phyloP scores from a whole-genome alignment of 73 alveolate species.

The Tetrahymena malaccensis region DNA sequence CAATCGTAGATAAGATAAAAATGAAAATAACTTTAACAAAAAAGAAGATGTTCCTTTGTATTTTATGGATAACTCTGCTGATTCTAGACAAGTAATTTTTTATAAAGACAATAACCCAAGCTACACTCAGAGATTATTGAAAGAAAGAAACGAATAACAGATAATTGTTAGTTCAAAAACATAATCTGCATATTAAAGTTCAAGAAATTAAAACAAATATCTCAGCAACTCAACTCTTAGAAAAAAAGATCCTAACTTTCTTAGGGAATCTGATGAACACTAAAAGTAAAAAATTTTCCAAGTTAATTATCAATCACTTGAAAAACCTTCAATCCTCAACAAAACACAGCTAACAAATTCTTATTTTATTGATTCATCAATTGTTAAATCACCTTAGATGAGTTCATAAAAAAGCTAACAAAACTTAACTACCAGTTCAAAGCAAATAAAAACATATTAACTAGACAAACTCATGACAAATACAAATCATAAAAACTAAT shows the following conservation, averaged over 20 bases:
- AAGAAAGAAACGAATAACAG: not conserved
- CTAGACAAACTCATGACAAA: not conserved
- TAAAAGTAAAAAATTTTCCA: not conserved
- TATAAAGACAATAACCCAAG: not conserved
- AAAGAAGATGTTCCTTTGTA: not conserved
- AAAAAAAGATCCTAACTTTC: not conserved
- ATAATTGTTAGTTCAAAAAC: not conserved
- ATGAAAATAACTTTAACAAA: not conserved
- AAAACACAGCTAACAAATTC: not conserved
- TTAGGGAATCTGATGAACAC: not conserved
- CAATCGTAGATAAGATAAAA: not conserved
- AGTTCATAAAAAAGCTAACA: not conserved
- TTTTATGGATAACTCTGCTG: not conserved
- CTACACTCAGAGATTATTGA: not conserved
- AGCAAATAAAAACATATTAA: not conserved
- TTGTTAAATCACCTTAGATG: not conserved
- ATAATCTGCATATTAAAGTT: not conserved
- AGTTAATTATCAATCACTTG: not conserved
- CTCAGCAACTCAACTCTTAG: not conserved
- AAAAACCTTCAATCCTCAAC: not conserved
- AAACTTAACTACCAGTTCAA: not conserved
- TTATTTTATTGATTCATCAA: not conserved
- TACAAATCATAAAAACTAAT: not conserved
- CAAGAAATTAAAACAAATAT: not conserved
- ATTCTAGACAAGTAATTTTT: not conserved